Base-by-base conservation (phyloP, 2,329 filamentous ascomycete genomes). In the Penicillium crustosum region DNA sequence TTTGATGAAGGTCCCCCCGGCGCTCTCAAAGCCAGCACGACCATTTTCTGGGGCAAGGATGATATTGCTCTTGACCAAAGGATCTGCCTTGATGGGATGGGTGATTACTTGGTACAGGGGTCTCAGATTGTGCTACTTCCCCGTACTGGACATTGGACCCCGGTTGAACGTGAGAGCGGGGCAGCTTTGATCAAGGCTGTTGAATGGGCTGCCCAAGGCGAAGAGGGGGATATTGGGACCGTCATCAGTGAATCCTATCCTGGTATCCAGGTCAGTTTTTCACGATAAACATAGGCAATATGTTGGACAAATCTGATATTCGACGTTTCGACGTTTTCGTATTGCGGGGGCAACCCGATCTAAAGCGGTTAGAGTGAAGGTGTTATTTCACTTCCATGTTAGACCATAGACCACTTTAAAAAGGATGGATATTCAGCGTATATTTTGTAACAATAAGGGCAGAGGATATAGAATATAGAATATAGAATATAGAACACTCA, bases 141-240 rank as follows among this genome's bases (percentile, higher is more conserved):
- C 4, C 68, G 73, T 9, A 78, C 77, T 12, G 82, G 81, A 0
- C 84, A 86, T 69, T 86, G 82, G 75, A 78, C 79, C 15, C 78
- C 82, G 2, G 62, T 82, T 42, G 82, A 85, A 66, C 66, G 70
- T 45, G 71, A 77, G 48, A 78, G 77, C 29, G 69, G 73, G 7
- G 66, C 66, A 19, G 79, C 78, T 2, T 52, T 84, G 49, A 75
- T 75, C 59, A 75, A 74, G 61, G 68, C 74, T 2, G 60, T 76
- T 7, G 66, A 75, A 53, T 78, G 76, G 76, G 70, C 73, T 55
- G 63, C 71, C 35, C 62, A 65, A 12, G 75, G 74, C 3, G 75
- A 77, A 59, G 61, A 70, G 47, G 72, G 68, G 21, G 73, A 77
- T 59, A 63, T 77, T 38, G 71, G 59, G 9, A 55, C 57, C 21